Conservation (phyloP, 352 stramenopile species). For the Globisporangium nodosum region DNA sequence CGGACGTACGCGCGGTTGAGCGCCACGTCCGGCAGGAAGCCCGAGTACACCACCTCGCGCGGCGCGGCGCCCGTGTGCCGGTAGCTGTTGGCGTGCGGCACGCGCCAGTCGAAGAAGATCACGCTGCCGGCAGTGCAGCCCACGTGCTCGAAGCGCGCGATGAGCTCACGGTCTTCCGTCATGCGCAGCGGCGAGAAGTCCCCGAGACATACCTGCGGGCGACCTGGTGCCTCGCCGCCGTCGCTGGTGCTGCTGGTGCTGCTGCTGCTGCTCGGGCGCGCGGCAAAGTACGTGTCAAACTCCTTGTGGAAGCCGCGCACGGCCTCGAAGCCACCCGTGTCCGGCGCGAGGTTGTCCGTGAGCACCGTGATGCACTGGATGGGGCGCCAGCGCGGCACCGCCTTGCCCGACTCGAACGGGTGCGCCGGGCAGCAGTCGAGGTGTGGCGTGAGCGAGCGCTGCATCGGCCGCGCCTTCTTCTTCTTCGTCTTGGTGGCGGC, state of each 20-base stretch:
- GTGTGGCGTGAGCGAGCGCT: constrained; percentile 84
- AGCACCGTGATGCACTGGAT: constrained; percentile 89
- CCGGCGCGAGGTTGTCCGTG: constrained; percentile 52
- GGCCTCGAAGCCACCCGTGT: constrained; percentile 85
- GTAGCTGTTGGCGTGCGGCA: constrained; percentile 87
- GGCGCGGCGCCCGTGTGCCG: constrained; percentile 50
- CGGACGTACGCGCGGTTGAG: constrained; percentile 69
- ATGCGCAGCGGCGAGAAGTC: constrained; percentile 86
- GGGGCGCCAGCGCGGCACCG: constrained; percentile 73
- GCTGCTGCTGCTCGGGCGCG: neutral
- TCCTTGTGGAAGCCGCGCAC: constrained; percentile 84
- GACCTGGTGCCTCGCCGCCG: constrained; percentile 11
- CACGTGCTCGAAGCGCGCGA: constrained; percentile 68
- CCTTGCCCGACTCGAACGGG: constrained; percentile 67
- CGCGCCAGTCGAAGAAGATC: constrained; percentile 86
- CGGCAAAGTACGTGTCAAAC: constrained; percentile 57
- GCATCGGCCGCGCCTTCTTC: constrained; percentile 76
- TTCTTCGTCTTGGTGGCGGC: neutral
- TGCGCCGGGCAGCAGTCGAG: constrained; percentile 83
- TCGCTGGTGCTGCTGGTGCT: constrained; percentile 12
- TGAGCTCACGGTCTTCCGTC: constrained; percentile 73
- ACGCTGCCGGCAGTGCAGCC: constrained; percentile 60
- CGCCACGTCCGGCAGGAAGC: constrained; percentile 64
- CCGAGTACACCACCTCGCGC: constrained; percentile 82
- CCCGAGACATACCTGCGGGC: constrained; percentile 75